Percentiles rank a stretch among this genome's conserved stretches.
phyloP scores from a whole-genome alignment of 768 basidiomycete species.

The Mycena leptocephala region DNA sequence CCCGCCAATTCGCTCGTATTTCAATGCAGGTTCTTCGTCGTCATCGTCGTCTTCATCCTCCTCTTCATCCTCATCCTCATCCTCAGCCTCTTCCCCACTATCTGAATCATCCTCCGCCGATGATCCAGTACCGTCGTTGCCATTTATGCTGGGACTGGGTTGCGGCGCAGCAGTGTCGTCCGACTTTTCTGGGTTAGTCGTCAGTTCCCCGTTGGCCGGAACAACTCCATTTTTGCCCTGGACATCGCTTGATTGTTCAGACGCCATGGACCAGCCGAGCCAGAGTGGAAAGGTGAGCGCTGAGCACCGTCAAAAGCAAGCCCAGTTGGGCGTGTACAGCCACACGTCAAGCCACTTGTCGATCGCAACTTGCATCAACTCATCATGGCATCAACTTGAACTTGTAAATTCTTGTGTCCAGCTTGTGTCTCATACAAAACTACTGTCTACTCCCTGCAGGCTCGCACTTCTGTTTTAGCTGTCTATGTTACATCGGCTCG shows the following conservation, averaged over 20 bases:
- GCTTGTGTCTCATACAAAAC: too few species aligned
- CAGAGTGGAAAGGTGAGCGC: too few species aligned
- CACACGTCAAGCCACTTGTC: too few species aligned
- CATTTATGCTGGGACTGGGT: background rate
- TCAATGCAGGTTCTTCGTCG: constrained; percentile 93
- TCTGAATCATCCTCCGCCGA: constrained; percentile 42
- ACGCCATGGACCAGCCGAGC: constrained; percentile 5
- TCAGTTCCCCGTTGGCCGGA: background rate
- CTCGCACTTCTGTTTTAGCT: too few species aligned
- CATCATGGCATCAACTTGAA: too few species aligned
- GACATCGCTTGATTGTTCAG: background rate
- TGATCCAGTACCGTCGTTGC: constrained; percentile 41
- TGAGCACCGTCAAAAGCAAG: too few species aligned
- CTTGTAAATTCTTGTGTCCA: too few species aligned
- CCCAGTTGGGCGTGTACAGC: too few species aligned
- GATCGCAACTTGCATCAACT: too few species aligned
- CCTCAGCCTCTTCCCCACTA: constrained; percentile 51
- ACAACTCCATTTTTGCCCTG: background rate
- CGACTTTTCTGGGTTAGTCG: background rate
- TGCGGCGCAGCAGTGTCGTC: background rate
- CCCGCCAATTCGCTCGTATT: constrained; percentile 89
- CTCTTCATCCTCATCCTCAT: constrained; percentile 63
- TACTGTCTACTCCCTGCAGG: too few species aligned
- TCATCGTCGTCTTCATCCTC: constrained; percentile 80
- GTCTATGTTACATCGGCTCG: too few species aligned